Evolutionary conservation across 306 rosid species (phyloP).

Genomic region (Lathyrus aphaca): DNA sequence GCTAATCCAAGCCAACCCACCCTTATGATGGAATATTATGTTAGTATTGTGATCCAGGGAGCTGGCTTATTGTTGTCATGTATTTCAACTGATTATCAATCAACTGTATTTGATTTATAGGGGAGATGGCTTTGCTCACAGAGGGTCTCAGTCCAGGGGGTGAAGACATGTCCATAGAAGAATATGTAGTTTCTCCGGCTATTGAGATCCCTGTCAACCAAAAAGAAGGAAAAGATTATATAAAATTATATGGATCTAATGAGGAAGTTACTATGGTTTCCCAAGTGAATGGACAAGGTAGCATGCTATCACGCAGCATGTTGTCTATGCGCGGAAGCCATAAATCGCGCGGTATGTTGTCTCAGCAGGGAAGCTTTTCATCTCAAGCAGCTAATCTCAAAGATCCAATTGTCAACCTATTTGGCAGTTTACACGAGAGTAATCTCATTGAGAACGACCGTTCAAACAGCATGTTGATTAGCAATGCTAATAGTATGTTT

Average conservation of each 20-base stretch:
- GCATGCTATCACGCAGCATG: too few species aligned
- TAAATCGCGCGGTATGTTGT: slow-evolving; percentile 73
- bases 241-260: slow-evolving; percentile 79
- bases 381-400: slow-evolving; percentile 54
- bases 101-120: slow-evolving; percentile 48
- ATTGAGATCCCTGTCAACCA: slow-evolving; percentile 58
- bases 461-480: slow-evolving; percentile 66
- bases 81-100: slow-evolving; percentile 31
- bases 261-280: slow-evolving; percentile 88
- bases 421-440: slow-evolving; percentile 82
- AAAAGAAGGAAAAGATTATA: slow-evolving; percentile 66
- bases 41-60: too few species aligned
- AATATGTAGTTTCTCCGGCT: slow-evolving; percentile 89
- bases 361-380: slow-evolving; percentile 79
- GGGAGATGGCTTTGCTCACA: slow-evolving; percentile 91
- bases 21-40: too few species aligned
- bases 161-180: slow-evolving; percentile 78
- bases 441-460: slow-evolving; percentile 66
- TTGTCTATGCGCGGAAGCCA: too few species aligned
- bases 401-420: slow-evolving; percentile 90
- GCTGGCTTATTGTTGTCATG: too few species aligned
- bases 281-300: slow-evolving; percentile 74
- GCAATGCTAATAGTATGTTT: slow-evolving; percentile 71
- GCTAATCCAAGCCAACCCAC: too few species aligned
- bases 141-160: slow-evolving; percentile 96